These are phyloP conservation scores for Coemansia sp. DNA, from an alignment of 192 early-diverging fungal species.

Conservation along the genomic window DNA sequence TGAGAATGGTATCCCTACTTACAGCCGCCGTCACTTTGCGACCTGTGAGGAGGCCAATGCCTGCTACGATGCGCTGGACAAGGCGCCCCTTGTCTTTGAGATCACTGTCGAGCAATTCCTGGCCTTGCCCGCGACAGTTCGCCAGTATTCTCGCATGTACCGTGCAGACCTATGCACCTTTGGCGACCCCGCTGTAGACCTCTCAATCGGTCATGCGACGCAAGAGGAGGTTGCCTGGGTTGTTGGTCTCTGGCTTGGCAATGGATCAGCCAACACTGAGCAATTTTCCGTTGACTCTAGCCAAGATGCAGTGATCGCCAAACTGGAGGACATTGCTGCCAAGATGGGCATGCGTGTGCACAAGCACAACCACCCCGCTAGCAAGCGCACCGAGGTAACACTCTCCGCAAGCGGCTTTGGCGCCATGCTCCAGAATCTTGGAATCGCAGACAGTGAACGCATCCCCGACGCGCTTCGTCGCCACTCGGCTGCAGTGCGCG, in stretches of 20 bases:
- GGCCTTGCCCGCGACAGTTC: constrained; percentile 8
- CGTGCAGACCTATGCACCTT: constrained; percentile 16
- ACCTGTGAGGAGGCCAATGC: constrained; percentile 10
- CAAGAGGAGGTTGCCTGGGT: constrained; percentile 38
- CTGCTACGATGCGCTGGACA: constrained; percentile 10
- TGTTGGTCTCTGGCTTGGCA: constrained; percentile 23
- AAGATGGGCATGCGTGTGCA: constrained; percentile 25
- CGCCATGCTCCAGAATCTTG: constrained; percentile 18
- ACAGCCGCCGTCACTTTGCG: neutral
- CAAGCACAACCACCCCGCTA: neutral
- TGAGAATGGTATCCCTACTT: constrained; percentile 2
- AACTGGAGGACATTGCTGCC: constrained; percentile 12
- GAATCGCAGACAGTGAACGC: constrained; percentile 4
- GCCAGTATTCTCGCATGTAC: constrained; percentile 22
- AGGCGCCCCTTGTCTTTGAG: constrained; percentile 21
- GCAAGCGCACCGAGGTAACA: neutral
- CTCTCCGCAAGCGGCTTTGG: constrained; percentile 3
- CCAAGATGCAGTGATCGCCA: no score
- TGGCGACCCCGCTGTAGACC: constrained; percentile 8
- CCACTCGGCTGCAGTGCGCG: constrained; percentile 18
- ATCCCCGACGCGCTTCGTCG: constrained; percentile 17
- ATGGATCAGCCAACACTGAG: no score
- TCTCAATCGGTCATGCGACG: constrained; percentile 18
- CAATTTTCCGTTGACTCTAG: neutral
- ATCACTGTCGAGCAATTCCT: constrained; percentile 34